phyloP scores from a whole-genome alignment of 2,329 filamentous ascomycete genomes.

The Fusarium circinatum region DNA sequence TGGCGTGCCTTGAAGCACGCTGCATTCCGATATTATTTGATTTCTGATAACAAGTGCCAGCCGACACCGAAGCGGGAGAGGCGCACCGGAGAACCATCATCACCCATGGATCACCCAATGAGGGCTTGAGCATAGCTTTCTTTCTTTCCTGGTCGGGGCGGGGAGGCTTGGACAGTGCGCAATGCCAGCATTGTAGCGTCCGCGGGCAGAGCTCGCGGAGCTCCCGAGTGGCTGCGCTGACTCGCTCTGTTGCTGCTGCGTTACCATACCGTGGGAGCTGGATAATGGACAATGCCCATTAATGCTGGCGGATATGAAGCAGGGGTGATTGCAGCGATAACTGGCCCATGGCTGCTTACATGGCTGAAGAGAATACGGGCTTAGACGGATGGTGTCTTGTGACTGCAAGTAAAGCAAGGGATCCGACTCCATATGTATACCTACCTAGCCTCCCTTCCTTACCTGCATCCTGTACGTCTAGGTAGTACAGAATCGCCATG shows the following conservation, averaged over 20 bases:
- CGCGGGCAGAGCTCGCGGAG: constrained; percentile 14
- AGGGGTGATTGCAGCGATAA: background rate
- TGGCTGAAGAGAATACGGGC: constrained; percentile 13
- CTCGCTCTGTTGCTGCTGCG: constrained; percentile 9
- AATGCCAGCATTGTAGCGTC: constrained; percentile 1
- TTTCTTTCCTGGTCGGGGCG: background rate
- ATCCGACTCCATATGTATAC: constrained; percentile 10
- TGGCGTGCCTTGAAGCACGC: constrained; percentile 3
- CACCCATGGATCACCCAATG: background rate
- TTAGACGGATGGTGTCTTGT: background rate
- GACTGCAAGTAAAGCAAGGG: constrained; percentile 4
- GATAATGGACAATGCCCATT: background rate
- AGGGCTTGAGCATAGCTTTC: background rate
- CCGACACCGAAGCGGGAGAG: constrained; percentile 17
- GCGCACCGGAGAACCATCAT: constrained; percentile 5
- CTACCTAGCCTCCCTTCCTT: constrained; percentile 4
- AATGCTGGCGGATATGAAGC: background rate
- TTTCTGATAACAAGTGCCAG: constrained; percentile 18
- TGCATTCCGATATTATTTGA: constrained; percentile 19
- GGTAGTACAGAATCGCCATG: constrained; percentile 4
- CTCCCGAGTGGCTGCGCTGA: constrained; percentile 29
- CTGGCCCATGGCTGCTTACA: constrained; percentile 12
- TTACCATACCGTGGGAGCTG: constrained; percentile 13
- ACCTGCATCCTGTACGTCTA: constrained; percentile 1
- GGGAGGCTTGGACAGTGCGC: constrained; percentile 4